Evolutionary conservation across 345 rosid species (phyloP), one percentile per base, ranked within the genome.

Genomic region (Rhodomyrtus tomentosa): DNA sequence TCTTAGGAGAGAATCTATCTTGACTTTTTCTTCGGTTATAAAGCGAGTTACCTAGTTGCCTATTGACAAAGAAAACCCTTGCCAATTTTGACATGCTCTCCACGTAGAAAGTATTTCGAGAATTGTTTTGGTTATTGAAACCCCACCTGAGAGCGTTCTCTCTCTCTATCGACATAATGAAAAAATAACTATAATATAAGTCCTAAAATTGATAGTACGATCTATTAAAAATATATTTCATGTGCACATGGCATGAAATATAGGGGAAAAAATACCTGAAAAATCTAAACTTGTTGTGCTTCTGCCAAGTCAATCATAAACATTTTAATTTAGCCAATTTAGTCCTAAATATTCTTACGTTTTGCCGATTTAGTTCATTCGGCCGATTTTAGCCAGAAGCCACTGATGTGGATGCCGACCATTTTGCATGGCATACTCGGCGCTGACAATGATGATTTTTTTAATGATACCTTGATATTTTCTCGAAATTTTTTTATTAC

Each of bases 341-440:
- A 56, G 3, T n/a, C 36, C 0, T 56, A 56, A n/a, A 56, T n/a
- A 0, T 55, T 1, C 13, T n/a, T 0, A 1, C 6, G 1, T 1
- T 27, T 0, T 58, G 15, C 0, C 15, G 27, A 58, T 27, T 58
- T 1, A 58, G 4, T 58, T 0, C 0, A 6, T 13, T 0, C 0
- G 0, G 0, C 8, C 0, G n/a, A 58, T 6, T 0, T 58, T 5
- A 1, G 36, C 0, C 0, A 0, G 0, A 13, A 58, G 14, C 3
- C 2, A 5, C 2, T n/a, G 0, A 27, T 5, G 0, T 58, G 2
- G 2, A n/a, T 2, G 20, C 14, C 5, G 6, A n/a, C 3, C 20
- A n/a, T 56, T 16, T 12, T 12, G n/a, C 0, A 0, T 56, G 68
- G 6, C 7, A 55, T 6, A 2, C 1, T 25, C 5, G 1, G 5